These are phyloP conservation scores for Silene vulgaris DNA, from an alignment of 179 eudicot genomes.

Conservation along the genomic window DNA sequence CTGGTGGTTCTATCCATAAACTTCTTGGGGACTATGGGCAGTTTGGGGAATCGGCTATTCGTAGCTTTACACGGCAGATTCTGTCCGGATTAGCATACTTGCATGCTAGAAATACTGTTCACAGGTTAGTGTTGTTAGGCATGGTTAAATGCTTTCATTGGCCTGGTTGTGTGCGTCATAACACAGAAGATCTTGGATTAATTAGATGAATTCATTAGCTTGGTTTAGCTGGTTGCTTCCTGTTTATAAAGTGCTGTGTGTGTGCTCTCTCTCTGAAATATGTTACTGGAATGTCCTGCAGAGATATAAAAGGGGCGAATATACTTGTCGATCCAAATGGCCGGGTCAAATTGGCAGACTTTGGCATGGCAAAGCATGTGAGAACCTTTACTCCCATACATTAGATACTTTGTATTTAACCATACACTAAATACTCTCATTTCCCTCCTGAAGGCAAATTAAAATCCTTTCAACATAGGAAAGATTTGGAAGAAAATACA, in stretches of 20 bases:
- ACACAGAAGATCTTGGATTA: not conserved
- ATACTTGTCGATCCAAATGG: slow-evolving; percentile 93
- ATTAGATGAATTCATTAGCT: not conserved
- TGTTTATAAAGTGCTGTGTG: not conserved
- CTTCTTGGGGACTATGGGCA: slow-evolving; percentile 88
- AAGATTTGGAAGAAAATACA: no score
- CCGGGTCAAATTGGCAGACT: slow-evolving; percentile 84
- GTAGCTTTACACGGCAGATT: slow-evolving; percentile 81
- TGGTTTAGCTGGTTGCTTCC: not conserved
- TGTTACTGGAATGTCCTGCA: slow-evolving; percentile 27
- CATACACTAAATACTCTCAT: no score
- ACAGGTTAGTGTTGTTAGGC: slow-evolving; percentile 46
- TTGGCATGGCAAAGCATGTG: slow-evolving; percentile 99
- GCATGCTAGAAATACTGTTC: slow-evolving; percentile 75
- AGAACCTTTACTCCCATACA: slow-evolving; percentile 24
- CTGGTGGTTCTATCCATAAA: slow-evolving; percentile 91
- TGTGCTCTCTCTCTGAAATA: slow-evolving; percentile 12
- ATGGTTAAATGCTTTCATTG: not conserved
- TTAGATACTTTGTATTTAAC: not conserved
- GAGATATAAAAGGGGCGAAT: slow-evolving; percentile 97
- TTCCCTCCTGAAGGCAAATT: no score
- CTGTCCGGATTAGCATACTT: slow-evolving; percentile 83
- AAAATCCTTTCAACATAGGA: no score
- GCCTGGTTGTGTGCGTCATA: slow-evolving; percentile 2
- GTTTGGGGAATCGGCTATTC: slow-evolving; percentile 80